Percentiles rank a stretch among this genome's conserved stretches.
Evolutionary conservation across 2,329 filamentous ascomycete genomes (phyloP).

Genomic region (Talaromyces sp.): DNA sequence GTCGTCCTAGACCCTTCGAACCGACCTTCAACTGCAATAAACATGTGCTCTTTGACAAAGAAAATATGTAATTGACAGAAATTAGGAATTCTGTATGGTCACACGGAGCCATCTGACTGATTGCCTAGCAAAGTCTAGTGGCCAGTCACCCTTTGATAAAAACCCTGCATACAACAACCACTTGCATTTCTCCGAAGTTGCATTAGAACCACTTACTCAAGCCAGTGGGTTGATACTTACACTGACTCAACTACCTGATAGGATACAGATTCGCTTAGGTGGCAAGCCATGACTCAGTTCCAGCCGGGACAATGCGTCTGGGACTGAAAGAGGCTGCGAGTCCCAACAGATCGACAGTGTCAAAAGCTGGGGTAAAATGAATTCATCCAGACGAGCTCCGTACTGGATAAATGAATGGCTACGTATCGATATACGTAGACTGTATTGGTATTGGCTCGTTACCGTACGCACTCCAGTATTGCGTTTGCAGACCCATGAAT

Average conservation of each 20-base stretch:
- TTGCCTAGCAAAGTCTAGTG: background rate
- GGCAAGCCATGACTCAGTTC: background rate
- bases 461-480: background rate
- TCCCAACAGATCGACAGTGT: background rate
- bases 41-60: background rate
- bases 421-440: background rate
- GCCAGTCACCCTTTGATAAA: background rate
- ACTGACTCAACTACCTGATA: background rate
- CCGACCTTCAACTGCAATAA: background rate
- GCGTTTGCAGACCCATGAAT: background rate
- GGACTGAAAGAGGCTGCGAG: background rate
- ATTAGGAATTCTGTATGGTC: background rate
- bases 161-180: background rate
- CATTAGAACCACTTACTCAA: background rate
- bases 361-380: constrained; percentile 3
- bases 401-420: background rate
- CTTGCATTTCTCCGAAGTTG: background rate
- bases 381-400: background rate
- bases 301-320: background rate
- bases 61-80: background rate
- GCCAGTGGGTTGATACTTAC: background rate
- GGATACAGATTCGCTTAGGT: background rate
- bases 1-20: background rate
- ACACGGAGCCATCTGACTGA: background rate
- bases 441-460: background rate